Base-by-base conservation (phyloP, 1,284 basidiomycete species). In the Coriolopsis trogii region DNA sequence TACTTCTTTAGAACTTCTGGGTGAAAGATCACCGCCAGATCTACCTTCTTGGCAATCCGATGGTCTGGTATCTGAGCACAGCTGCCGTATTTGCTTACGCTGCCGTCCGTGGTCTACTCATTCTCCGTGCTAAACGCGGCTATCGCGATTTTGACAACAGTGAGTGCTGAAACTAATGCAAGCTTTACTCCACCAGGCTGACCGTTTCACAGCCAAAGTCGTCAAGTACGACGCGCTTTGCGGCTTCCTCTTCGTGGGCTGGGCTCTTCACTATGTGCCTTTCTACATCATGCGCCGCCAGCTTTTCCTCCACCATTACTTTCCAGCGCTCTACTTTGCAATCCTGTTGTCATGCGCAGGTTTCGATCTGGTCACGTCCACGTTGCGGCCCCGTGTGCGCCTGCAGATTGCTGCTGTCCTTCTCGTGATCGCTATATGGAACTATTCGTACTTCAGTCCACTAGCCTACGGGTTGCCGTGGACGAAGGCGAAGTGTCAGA, bases 261-360 rank as follows among this genome's bases (percentile, higher is more conserved):
- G 95, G 93, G 78, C 77, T n/a, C 66, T 98, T 38, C 96, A 98
- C 75, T 98, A 96, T 73, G 79, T 93, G 65, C 96, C 96, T 9
- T 99, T 99, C 81, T 98, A 86, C 81, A 75, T 97, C 60, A 98
- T 98, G 96, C 75, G 83, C 43, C 91, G 96, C 21, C 96, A 99
- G 67, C 84, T 98, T 39, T 98, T 98, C 82, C 71, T 98, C 24
- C 95, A 98, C 68, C 95, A 98, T 73, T 98, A 98, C 70, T 89
- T 98, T 70, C 95, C 95, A 0, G 93, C 96, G 0, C 78, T 99
- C 13, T 99, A 97, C 71, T 98, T 95, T 67, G 87, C 93, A 18
- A 86, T 98, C 60, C 80, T 99, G 8, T 75, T 95, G 23, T 79
- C 81, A 25, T 89, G 88, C 46, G 79, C 78, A 2, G 78, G 91